A percentile compares a stretch with the other conserved stretches of the same genome.
Evolutionary conservation across 495 filamentous ascomycete genomes (phyloP).

Genomic region (Opeltia flavorubescens): DNA sequence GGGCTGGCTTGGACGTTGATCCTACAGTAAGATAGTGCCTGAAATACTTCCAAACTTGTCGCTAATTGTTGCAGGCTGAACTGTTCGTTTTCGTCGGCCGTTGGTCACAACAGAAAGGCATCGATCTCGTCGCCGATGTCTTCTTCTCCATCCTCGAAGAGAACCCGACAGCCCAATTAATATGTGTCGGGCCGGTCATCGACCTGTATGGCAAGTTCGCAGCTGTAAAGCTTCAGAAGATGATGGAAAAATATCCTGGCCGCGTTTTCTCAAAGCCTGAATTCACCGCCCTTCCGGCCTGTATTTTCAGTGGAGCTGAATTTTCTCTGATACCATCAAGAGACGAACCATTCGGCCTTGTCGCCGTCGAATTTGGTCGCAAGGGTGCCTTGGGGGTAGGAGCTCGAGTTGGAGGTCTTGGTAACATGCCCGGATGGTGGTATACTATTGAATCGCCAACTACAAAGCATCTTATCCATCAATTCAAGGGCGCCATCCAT

Average conservation of each 20-base stretch:
- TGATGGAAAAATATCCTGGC: constrained; percentile 61
- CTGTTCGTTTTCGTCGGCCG: constrained; percentile 67
- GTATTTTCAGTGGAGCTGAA: constrained; percentile 68
- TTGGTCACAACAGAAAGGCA: constrained; percentile 68
- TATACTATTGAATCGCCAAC: constrained; percentile 56
- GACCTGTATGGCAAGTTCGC: constrained; percentile 71
- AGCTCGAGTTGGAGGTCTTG: constrained; percentile 48
- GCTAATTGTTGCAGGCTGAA: constrained; percentile 34
- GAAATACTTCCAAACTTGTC: neutral
- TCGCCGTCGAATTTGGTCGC: constrained; percentile 67
- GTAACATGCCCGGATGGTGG: constrained; percentile 67
- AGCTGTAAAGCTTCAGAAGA: constrained; percentile 52
- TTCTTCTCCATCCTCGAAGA: constrained; percentile 57
- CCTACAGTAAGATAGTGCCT: constrained; percentile 18
- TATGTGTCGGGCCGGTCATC: constrained; percentile 60
- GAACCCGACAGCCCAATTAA: constrained; percentile 51
- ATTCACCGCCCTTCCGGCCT: constrained; percentile 60
- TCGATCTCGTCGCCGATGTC: constrained; percentile 67
- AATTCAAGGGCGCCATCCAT: constrained; percentile 57
- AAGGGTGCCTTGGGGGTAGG: constrained; percentile 68
- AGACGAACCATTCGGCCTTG: constrained; percentile 67
- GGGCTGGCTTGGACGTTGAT: constrained; percentile 54
- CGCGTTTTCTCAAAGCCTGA: constrained; percentile 64
- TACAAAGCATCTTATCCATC: constrained; percentile 53
- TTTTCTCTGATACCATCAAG: constrained; percentile 71